Conservation (phyloP, 495 filamentous ascomycete genomes). For the Penicillium longicatenatum region DNA sequence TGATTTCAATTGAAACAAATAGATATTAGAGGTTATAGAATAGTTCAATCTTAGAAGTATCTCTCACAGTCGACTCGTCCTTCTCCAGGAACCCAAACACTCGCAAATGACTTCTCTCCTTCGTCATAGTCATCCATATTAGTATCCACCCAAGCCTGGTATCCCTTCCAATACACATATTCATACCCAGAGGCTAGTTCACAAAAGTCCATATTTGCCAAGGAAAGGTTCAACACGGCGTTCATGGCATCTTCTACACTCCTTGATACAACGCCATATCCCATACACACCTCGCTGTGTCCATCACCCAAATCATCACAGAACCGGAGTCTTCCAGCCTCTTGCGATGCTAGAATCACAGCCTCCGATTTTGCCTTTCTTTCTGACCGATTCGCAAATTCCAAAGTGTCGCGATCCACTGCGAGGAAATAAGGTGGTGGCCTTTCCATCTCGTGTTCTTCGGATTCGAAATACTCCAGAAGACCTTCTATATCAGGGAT, state of each 20-base stretch:
- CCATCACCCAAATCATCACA: not conserved
- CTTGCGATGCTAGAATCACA: not conserved
- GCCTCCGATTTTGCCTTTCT: not conserved
- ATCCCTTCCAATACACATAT: slow-evolving; percentile 2
- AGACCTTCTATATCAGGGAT: slow-evolving; percentile 5
- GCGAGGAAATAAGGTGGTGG: slow-evolving; percentile 1
- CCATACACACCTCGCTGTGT: not conserved
- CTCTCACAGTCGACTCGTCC: not conserved
- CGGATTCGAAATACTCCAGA: slow-evolving; percentile 2
- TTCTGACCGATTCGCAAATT: not conserved
- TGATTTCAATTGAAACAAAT: not conserved
- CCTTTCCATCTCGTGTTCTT: not conserved
- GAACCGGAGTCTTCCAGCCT: not conserved
- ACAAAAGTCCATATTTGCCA: not conserved
- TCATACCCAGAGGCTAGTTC: not conserved
- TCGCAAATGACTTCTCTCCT: not conserved
- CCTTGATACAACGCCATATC: not conserved
- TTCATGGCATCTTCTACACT: not conserved
- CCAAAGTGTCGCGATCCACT: not conserved
- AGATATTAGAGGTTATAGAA: too few relatives aligned
- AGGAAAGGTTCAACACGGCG: not conserved
- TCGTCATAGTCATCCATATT: not conserved
- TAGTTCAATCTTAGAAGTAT: not conserved
- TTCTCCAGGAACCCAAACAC: slow-evolving; percentile 1
- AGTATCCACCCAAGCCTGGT: not conserved